phyloP scores from a whole-genome alignment of 768 basidiomycete genomes.

The Russula earlei region DNA sequence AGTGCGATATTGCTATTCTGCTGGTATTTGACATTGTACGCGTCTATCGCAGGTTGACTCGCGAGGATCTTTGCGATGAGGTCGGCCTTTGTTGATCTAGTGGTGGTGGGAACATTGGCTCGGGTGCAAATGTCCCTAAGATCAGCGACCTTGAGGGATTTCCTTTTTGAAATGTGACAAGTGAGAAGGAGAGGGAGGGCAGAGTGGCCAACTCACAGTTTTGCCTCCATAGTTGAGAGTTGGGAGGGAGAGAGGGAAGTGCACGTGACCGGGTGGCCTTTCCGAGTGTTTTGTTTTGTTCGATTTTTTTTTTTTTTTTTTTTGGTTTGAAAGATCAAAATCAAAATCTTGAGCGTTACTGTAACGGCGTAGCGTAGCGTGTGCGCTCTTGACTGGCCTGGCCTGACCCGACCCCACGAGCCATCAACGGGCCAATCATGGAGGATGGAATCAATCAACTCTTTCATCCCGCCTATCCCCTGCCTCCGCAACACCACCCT shows the following conservation, averaged over 20 bases:
- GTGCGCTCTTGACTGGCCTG: neutral
- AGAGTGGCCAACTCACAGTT: constrained; percentile 26
- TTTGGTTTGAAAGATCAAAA: too few species aligned
- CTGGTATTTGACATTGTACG: constrained; percentile 32
- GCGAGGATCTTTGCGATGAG: constrained; percentile 55
- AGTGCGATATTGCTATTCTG: constrained; percentile 7
- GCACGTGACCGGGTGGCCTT: neutral
- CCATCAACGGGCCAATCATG: constrained; percentile 20
- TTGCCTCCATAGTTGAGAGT: constrained; percentile 32
- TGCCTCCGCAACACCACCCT: constrained; percentile 28
- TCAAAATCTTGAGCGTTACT: too few species aligned
- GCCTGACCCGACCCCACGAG: too few species aligned
- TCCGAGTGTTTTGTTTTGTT: too few species aligned
- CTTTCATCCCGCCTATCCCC: constrained; percentile 49
- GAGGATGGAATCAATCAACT: constrained; percentile 51
- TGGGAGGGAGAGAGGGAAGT: neutral
- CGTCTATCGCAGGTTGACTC: constrained; percentile 39
- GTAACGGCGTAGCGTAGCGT: too few species aligned
- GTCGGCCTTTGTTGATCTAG: constrained; percentile 57
- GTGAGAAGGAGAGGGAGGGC: neutral
- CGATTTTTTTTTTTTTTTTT: too few species aligned
- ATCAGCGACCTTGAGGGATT: constrained; percentile 63
- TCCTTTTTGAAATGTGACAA: constrained; percentile 27
- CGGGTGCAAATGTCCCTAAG: constrained; percentile 52
- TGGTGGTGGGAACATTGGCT: constrained; percentile 39